These are phyloP conservation scores for Leccinum subtestaceum DNA, from an alignment of 768 basidiomycete genomes.

Conservation along the genomic window DNA sequence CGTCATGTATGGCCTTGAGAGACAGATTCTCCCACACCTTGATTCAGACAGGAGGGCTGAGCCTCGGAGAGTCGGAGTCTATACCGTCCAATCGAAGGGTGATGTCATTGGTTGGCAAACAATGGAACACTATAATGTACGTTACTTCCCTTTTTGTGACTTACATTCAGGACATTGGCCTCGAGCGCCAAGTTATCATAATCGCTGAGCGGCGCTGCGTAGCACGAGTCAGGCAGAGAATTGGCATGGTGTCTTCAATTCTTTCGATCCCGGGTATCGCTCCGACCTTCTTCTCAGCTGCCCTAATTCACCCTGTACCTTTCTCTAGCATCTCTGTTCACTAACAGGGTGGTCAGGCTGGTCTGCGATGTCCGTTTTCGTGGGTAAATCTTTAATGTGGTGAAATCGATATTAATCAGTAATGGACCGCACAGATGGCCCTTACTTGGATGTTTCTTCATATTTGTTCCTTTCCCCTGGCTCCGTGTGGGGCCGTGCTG, in stretches of 20 bases:
- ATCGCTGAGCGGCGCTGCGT: no score
- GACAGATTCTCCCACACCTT: conserved; percentile 32
- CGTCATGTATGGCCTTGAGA: conserved; percentile 25
- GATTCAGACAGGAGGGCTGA: conserved; percentile 29
- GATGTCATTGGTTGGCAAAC: background rate
- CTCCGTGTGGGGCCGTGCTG: background rate
- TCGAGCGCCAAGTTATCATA: background rate
- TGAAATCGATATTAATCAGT: background rate
- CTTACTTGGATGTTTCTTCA: background rate
- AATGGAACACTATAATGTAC: conserved; percentile 4
- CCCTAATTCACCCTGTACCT: background rate
- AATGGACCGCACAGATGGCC: background rate
- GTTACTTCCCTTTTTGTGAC: background rate
- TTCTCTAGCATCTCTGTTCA: background rate
- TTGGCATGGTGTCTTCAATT: no score
- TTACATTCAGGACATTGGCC: background rate
- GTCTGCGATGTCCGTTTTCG: background rate
- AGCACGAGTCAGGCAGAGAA: no score
- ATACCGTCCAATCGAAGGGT: conserved; percentile 20
- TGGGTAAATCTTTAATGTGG: background rate
- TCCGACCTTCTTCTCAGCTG: background rate
- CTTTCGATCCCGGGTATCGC: background rate
- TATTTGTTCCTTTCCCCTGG: background rate
- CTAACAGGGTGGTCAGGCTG: background rate
- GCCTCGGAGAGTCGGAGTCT: conserved; percentile 29